Conservation (phyloP, 257 asterid species). For the Schizonepeta tenuifolia region DNA sequence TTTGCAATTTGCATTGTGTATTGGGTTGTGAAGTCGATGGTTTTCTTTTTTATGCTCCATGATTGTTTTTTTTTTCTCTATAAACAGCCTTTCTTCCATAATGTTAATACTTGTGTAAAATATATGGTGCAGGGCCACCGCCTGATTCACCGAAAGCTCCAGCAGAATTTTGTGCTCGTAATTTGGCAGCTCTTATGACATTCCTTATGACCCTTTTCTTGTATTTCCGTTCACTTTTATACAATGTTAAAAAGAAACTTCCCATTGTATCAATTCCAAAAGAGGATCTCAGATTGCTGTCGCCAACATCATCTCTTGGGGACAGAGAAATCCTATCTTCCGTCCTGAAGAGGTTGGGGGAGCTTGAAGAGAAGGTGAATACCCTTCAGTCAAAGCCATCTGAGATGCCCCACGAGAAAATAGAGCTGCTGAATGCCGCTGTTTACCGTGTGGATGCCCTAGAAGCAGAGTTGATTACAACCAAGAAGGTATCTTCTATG, state of each 20-base stretch:
- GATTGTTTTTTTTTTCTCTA: neutral
- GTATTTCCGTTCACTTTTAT: slow-evolving; percentile 53
- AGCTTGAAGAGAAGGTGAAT: slow-evolving; percentile 70
- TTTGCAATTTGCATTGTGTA: neutral
- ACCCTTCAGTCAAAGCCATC: slow-evolving; percentile 64
- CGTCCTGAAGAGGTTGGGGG: slow-evolving; percentile 61
- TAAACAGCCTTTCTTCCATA: neutral
- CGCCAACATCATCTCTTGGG: slow-evolving; percentile 44
- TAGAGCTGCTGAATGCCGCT: slow-evolving; percentile 82
- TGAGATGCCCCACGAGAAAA: slow-evolving; percentile 83
- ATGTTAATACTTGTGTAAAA: slow-evolving; percentile 20
- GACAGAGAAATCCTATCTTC: slow-evolving; percentile 57
- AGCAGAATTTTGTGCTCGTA: slow-evolving; percentile 50
- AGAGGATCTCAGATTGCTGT: too few relatives aligned
- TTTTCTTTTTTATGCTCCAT: slow-evolving; percentile 9
- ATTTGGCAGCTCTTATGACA: slow-evolving; percentile 63
- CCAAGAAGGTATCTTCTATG: slow-evolving; percentile 62
- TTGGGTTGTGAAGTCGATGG: neutral
- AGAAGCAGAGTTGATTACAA: slow-evolving; percentile 85
- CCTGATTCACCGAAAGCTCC: slow-evolving; percentile 55
- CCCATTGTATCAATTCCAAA: slow-evolving; percentile 40
- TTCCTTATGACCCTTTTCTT: slow-evolving; percentile 64
- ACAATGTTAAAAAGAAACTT: slow-evolving; percentile 54
- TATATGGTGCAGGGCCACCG: slow-evolving; percentile 48
- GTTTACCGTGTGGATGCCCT: slow-evolving; percentile 84